These are phyloP conservation scores for Leishmania aethiopica DNA, from an alignment of 208 protist genomes.

Conservation along the genomic window DNA sequence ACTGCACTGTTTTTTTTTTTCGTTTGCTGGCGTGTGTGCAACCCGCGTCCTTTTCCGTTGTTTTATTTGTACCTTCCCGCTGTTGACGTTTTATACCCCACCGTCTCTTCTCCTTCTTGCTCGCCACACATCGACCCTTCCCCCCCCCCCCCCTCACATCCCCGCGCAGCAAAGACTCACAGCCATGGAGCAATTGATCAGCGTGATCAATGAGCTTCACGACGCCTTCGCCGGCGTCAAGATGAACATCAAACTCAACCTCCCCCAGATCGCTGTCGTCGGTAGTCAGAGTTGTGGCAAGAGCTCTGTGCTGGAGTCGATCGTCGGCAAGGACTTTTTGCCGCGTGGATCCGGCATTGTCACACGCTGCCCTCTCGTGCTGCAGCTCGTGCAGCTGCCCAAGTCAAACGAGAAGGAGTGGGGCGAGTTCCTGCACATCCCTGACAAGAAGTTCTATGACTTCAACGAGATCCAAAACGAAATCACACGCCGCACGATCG, in stretches of 20 bases:
- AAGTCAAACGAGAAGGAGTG: slow-evolving; percentile 66
- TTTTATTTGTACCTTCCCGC: neutral
- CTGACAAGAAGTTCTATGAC: slow-evolving; percentile 93
- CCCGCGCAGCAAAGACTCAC: neutral
- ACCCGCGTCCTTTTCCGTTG: neutral
- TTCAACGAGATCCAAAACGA: slow-evolving; percentile 96
- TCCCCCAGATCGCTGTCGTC: slow-evolving; percentile 99
- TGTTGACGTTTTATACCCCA: neutral
- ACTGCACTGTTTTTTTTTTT: neutral
- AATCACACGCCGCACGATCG: slow-evolving; percentile 97
- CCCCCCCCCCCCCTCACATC: neutral
- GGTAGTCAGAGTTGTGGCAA: slow-evolving; percentile 98
- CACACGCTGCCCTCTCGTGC: slow-evolving; percentile 98
- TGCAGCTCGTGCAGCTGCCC: slow-evolving; percentile 96
- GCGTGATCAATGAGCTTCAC: slow-evolving; percentile 98
- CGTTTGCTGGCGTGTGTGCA: neutral
- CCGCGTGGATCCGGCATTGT: slow-evolving; percentile 99
- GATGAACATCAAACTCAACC: slow-evolving; percentile 94
- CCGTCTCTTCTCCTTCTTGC: neutral
- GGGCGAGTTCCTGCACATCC: slow-evolving; percentile 91
- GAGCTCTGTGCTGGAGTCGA: slow-evolving; percentile 98
- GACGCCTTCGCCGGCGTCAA: slow-evolving; percentile 93
- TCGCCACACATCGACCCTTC: neutral
- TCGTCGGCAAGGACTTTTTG: slow-evolving; percentile 99
- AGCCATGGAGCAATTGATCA: slow-evolving; percentile 96